phyloP scores from a whole-genome alignment of 2,329 filamentous ascomycete species.

The Onygenales sp. region DNA sequence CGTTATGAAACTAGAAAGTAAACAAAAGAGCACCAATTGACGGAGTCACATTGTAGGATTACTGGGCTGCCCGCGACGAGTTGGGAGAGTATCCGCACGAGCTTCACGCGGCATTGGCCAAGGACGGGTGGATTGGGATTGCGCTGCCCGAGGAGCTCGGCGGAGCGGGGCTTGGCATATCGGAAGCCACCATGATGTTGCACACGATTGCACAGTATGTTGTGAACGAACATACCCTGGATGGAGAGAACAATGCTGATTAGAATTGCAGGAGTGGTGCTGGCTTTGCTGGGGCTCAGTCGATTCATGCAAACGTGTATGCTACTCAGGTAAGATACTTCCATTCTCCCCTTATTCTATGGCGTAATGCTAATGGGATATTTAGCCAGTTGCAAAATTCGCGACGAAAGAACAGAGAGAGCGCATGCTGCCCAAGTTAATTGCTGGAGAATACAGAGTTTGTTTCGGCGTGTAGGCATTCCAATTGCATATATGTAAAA shows the following conservation, averaged over 20 bases:
- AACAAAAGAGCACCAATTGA: not conserved
- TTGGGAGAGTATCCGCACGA: conserved; percentile 62
- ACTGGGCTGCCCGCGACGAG: conserved; percentile 68
- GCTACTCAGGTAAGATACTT: conserved; percentile 48
- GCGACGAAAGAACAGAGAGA: conserved; percentile 56
- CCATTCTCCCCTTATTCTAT: not conserved
- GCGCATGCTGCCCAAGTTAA: conserved; percentile 58
- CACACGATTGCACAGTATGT: conserved; percentile 63
- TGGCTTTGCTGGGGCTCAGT: conserved; percentile 60
- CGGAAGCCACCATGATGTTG: conserved; percentile 80
- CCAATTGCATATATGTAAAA: not conserved
- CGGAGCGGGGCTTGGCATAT: conserved; percentile 64
- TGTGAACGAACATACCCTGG: not conserved
- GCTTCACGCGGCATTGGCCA: conserved; percentile 64
- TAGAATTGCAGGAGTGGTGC: conserved; percentile 48
- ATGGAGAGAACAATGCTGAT: not conserved
- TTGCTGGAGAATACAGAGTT: conserved; percentile 59
- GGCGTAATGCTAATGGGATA: not conserved
- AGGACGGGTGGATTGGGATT: conserved; percentile 73
- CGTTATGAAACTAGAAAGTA: not conserved
- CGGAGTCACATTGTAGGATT: conserved; percentile 35
- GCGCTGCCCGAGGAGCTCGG: conserved; percentile 66
- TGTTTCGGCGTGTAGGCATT: conserved; percentile 60
- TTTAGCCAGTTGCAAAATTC: conserved; percentile 56
- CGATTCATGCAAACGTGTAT: conserved; percentile 47